phyloP scores from a whole-genome alignment of 2,329 filamentous ascomycete species.

The Hypoxylon sp. region DNA sequence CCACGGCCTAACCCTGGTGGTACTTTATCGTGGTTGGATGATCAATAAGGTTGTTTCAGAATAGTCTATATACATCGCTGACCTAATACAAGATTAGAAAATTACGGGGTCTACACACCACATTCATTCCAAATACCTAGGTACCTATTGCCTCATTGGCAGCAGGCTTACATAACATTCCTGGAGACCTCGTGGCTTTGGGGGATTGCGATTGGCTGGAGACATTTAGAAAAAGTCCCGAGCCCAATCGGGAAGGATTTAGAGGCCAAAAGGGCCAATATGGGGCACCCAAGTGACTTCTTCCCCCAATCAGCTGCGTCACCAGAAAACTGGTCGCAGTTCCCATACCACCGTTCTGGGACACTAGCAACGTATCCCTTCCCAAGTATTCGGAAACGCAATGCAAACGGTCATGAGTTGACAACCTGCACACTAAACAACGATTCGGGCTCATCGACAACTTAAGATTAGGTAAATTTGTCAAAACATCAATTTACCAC shows the following conservation, averaged over 20 bases:
- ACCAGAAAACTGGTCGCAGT: slow-evolving; percentile 34
- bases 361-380: slow-evolving; percentile 37
- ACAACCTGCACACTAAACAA: slow-evolving; percentile 1
- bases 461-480: not conserved
- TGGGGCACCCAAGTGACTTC: slow-evolving; percentile 27
- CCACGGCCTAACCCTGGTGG: slow-evolving; percentile 7
- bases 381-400: slow-evolving; percentile 31
- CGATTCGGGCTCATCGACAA: not conserved
- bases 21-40: slow-evolving; percentile 16
- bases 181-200: slow-evolving; percentile 43
- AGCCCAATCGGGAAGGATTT: slow-evolving; percentile 46
- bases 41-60: slow-evolving; percentile 36
- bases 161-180: slow-evolving; percentile 34
- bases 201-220: slow-evolving; percentile 28
- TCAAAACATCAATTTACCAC: not conserved
- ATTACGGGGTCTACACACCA: slow-evolving; percentile 11
- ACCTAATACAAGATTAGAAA: slow-evolving; percentile 16
- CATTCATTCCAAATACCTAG: slow-evolving; percentile 2
- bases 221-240: slow-evolving; percentile 37
- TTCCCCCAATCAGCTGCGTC: slow-evolving; percentile 41
- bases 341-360: slow-evolving; percentile 37
- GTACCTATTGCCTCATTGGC: slow-evolving; percentile 20
- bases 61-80: slow-evolving; percentile 17
- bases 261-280: slow-evolving; percentile 24
- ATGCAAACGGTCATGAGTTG: slow-evolving; percentile 18